Conservation (phyloP, 257 asterid genomes). For the Pogostemon cablin region DNA sequence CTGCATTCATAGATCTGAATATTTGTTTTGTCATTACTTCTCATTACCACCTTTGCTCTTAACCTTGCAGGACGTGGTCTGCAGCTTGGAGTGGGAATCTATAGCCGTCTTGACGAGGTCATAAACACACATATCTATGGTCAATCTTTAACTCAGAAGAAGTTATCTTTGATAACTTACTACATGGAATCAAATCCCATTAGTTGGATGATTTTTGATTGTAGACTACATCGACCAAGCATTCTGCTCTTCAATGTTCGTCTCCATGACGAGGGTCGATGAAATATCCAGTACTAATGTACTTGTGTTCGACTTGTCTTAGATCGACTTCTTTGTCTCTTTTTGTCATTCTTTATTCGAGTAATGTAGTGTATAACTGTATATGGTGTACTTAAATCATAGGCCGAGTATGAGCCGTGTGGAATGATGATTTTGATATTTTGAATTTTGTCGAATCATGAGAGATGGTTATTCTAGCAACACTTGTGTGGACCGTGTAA, state of each 20-base stretch:
- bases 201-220: background rate
- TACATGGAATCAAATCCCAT: background rate
- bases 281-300: background rate
- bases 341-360: background rate
- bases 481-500: too few relatives aligned
- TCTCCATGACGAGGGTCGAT: too few relatives aligned
- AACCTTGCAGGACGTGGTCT: conserved; percentile 70
- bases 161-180: background rate
- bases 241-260: too few relatives aligned
- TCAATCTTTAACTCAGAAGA: background rate
- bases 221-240: background rate
- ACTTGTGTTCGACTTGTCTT: background rate
- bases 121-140: conserved; percentile 18
- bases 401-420: too few relatives aligned
- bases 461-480: too few relatives aligned
- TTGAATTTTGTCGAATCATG: too few relatives aligned
- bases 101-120: conserved; percentile 71
- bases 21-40: background rate
- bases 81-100: conserved; percentile 98
- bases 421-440: too few relatives aligned
- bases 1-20: background rate
- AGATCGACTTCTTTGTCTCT: background rate
- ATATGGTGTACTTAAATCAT: too few relatives aligned
- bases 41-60: too few relatives aligned
- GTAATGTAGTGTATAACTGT: background rate